A percentile compares a stretch with the other conserved stretches of the same genome.
Evolutionary conservation across 179 eudicot genomes (phyloP).

Genomic region (Corrigiola litoralis): DNA sequence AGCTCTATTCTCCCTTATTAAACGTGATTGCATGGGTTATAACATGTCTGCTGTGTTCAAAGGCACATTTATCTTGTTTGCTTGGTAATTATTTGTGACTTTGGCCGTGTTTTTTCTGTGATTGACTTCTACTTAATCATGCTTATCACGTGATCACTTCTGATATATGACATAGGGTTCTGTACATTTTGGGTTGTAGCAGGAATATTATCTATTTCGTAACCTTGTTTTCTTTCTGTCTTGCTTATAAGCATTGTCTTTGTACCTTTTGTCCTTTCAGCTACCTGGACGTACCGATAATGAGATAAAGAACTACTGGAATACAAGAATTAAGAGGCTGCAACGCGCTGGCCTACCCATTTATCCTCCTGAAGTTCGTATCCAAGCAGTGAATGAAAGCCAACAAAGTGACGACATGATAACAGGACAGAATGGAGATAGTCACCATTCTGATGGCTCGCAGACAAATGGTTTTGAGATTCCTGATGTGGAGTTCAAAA

Average conservation of each 20-base stretch:
- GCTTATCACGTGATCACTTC: slow-evolving; percentile 15
- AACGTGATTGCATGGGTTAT: neutral
- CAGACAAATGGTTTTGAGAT: slow-evolving; percentile 33
- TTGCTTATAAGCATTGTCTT: neutral
- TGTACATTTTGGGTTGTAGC: neutral
- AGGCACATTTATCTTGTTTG: slow-evolving; percentile 7
- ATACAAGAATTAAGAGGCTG: slow-evolving; percentile 57
- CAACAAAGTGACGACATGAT: slow-evolving; percentile 39
- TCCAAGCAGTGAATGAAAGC: slow-evolving; percentile 43
- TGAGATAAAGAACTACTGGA: slow-evolving; percentile 74
- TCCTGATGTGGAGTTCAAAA: slow-evolving; percentile 47
- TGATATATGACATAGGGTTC: neutral
- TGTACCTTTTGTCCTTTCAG: slow-evolving; percentile 27
- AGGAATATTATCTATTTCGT: neutral
- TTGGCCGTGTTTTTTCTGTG: neutral
- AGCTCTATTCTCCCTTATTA: neutral
- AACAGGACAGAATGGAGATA: slow-evolving; percentile 27
- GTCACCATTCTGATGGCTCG: slow-evolving; percentile 33
- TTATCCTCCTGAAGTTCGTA: slow-evolving; percentile 52
- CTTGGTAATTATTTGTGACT: slow-evolving; percentile 4
- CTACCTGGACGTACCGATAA: slow-evolving; percentile 82
- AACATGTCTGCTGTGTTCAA: neutral
- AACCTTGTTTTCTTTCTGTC: neutral
- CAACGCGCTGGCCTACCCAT: slow-evolving; percentile 63
- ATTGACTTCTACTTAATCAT: slow-evolving; percentile 13